A percentile compares a stretch with the other conserved stretches of the same genome.
Conservation (phyloP, 2,329 filamentous ascomycete genomes). For the Sphaceloma murrayae region DNA sequence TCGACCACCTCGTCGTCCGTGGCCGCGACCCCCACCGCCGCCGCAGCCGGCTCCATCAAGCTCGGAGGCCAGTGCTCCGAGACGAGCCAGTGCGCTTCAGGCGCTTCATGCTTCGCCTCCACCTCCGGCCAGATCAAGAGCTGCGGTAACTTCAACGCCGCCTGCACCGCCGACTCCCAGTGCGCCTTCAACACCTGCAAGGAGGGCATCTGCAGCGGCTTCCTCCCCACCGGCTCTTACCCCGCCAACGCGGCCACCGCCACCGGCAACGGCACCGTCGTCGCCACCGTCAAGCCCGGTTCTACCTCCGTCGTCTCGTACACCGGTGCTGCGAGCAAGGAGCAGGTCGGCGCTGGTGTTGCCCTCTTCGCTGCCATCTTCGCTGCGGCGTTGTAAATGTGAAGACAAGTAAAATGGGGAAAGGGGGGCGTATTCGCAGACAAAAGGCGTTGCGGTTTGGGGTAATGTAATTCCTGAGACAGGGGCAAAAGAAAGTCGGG, state of each 20-base stretch:
- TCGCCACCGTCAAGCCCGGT: conserved; percentile 21
- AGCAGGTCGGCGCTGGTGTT: conserved; percentile 8
- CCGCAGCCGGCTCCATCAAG: conserved; percentile 20
- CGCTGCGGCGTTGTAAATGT: not conserved
- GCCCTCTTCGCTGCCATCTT: not conserved
- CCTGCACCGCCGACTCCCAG: conserved; percentile 20
- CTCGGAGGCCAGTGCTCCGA: conserved; percentile 21
- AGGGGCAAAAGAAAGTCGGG: no score
- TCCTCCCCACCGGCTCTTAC: conserved; percentile 17
- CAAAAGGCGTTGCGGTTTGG: no score
- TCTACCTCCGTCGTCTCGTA: not conserved
- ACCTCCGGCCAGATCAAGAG: conserved; percentile 18
- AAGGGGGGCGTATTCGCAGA: no score
- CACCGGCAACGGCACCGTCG: conserved; percentile 18
- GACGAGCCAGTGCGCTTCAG: conserved; percentile 20
- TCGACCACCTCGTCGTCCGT: not conserved
- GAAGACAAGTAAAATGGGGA: not conserved
- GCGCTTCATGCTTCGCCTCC: conserved; percentile 21
- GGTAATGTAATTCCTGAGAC: no score
- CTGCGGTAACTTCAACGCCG: conserved; percentile 24
- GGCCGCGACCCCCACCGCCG: conserved; percentile 1
- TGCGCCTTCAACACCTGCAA: conserved; percentile 25
- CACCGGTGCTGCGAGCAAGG: conserved; percentile 8
- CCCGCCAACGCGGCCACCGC: not conserved
- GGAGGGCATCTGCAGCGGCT: conserved; percentile 23